Evolutionary conservation across 2,329 filamentous ascomycete species (phyloP), one percentile per base, ranked within the genome.

Genomic region (Paecilomyces variotii): DNA sequence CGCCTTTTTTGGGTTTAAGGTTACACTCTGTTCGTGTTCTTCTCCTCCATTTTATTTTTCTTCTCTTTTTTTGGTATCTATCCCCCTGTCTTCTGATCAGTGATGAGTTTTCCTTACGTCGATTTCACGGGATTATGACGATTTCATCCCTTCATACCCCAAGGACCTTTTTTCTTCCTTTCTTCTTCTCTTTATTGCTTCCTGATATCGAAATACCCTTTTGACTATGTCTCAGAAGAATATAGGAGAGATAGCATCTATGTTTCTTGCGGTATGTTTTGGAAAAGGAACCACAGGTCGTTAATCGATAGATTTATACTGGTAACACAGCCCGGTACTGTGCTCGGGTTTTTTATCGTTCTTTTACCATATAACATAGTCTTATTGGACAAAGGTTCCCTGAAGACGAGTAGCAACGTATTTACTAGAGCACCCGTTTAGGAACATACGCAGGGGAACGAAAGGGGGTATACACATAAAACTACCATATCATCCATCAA

Each of bases 31-130:
- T 2, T 19, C 14, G 19, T 45, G 39, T 58, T 58, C 53, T 39
- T 56, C 53, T 56, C 55, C 57, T 61, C 65, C 64, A 67, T 54
- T 60, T 19, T 19, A 19, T 19, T 19, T 19, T 19, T 19, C 19
- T 19, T 56, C 25, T 56, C 59, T 59, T 35, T 10, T 11, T 59
- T 53, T 25, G 19, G 14, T 56, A 9, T 39, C 51, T 52, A 26
- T 19, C 19, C 14, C 24, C 10, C 25, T 4, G 10, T 52, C 25
- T 56, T 25, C 34, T 53, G 12, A 19, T 56, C 32, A 28, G 19
- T 19, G 26, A 50, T 56, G 50, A 19, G 5, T 55, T 58, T 55
- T 34, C 49, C 27, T 19, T 53, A 32, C 51, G n/a, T 52, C 25
- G 50, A 52, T 52, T 14, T 28, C 27, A 52, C 49, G 50, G 50